Conservation (phyloP, 306 rosid species). For the Ceratonia siliqua region DNA sequence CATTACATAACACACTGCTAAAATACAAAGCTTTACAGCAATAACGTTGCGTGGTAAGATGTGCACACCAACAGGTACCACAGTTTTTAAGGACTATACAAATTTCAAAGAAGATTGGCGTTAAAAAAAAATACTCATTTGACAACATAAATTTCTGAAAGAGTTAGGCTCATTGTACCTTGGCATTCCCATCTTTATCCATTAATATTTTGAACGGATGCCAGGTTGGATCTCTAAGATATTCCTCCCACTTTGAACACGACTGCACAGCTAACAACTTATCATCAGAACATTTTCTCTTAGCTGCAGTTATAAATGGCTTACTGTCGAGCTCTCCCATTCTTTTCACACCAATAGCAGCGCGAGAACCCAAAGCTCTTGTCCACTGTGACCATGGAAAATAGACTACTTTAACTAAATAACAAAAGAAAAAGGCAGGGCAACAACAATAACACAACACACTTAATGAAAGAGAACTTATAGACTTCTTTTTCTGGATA, state of each 20-base stretch:
- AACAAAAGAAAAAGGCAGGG: background rate
- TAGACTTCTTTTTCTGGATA: background rate
- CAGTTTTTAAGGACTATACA: background rate
- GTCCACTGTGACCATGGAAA: background rate
- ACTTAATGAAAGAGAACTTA: background rate
- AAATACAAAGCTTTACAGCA: background rate
- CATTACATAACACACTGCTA: background rate
- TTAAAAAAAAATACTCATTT: background rate
- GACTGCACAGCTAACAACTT: background rate
- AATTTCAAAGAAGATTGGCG: background rate
- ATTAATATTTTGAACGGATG: conserved; percentile 63
- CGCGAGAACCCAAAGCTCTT: background rate
- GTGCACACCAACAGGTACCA: background rate
- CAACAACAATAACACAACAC: background rate
- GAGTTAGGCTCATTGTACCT: conserved; percentile 34
- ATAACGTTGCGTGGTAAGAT: background rate
- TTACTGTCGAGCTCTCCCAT: conserved; percentile 39
- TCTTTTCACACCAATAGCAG: background rate
- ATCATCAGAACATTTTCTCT: conserved; percentile 7
- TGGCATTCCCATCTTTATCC: conserved; percentile 33
- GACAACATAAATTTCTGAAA: background rate
- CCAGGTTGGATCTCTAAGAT: conserved; percentile 79
- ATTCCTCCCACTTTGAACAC: conserved; percentile 52
- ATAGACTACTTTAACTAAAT: background rate
- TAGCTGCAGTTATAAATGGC: conserved; percentile 41